These are phyloP conservation scores for Rhizopus sp. DNA, from an alignment of 371 early-diverging fungal species.

Conservation along the genomic window DNA sequence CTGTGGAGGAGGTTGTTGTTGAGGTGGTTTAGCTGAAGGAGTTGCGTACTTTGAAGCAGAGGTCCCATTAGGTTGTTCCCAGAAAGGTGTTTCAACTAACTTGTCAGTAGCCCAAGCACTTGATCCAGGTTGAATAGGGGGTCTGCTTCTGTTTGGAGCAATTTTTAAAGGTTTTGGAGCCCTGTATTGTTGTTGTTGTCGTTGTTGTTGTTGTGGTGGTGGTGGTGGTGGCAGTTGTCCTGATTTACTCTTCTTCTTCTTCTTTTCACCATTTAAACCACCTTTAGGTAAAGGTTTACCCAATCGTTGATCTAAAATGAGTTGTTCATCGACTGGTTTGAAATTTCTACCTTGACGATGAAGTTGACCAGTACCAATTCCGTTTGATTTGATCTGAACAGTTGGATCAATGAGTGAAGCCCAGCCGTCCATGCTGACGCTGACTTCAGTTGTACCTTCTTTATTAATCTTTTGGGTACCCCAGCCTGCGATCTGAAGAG, in stretches of 20 bases:
- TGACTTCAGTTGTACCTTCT: constrained; percentile 29
- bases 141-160: constrained; percentile 1
- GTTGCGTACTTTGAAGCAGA: constrained; percentile 24
- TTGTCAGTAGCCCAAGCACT: constrained; percentile 31
- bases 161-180: background rate
- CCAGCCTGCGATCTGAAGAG: constrained; percentile 7
- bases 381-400: constrained; percentile 35
- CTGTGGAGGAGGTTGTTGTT: background rate
- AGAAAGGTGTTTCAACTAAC: constrained; percentile 40
- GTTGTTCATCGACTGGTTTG: constrained; percentile 46
- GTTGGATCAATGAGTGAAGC: constrained; percentile 42
- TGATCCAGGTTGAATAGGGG: constrained; percentile 6
- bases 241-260: constrained; percentile 9
- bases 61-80: constrained; percentile 27
- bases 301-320: constrained; percentile 42
- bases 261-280: constrained; percentile 24
- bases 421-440: constrained; percentile 39
- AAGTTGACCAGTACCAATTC: constrained; percentile 48
- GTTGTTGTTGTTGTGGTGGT: constrained; percentile 3
- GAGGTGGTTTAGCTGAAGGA: constrained; percentile 5
- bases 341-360: constrained; percentile 49
- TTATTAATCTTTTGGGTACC: constrained; percentile 3
- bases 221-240: constrained; percentile 11
- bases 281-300: constrained; percentile 31
- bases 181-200: constrained; percentile 8